Evolutionary conservation across 192 early-diverging fungal species (phyloP).

Genomic region (Gamsiella multidivaricata): DNA sequence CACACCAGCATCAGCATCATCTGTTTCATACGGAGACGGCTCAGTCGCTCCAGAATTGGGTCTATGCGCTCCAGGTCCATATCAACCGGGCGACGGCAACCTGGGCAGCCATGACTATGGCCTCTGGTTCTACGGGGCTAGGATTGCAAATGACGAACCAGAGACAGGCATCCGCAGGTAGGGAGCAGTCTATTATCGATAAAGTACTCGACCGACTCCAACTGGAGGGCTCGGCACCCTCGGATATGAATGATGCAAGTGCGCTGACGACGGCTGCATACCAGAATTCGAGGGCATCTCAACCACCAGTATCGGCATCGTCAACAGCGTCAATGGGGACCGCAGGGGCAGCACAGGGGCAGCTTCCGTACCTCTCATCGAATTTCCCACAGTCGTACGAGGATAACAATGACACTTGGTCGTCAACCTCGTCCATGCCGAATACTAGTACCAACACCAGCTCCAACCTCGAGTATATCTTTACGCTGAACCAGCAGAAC

Average conservation of each 20-base stretch:
- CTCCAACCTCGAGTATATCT: constrained; percentile 45
- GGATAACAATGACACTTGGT: constrained; percentile 46
- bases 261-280: not conserved
- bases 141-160: not conserved
- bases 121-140: not conserved
- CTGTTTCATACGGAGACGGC: constrained; percentile 26
- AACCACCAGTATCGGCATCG: not conserved
- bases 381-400: constrained; percentile 32
- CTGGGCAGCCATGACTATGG: not conserved
- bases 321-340: not conserved
- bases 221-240: constrained; percentile 11
- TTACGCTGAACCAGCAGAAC: constrained; percentile 30
- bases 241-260: not conserved
- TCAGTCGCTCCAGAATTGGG: constrained; percentile 43
- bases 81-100: constrained; percentile 27
- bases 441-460: constrained; percentile 41
- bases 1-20: constrained; percentile 43
- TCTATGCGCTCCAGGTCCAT: constrained; percentile 27
- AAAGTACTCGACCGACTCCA: constrained; percentile 42
- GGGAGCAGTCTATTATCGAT: constrained; percentile 41
- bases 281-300: not conserved
- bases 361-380: constrained; percentile 1
- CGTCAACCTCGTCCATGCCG: constrained; percentile 35
- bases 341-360: not conserved
- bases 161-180: not conserved